A percentile compares a stretch with the other conserved stretches of the same genome.
Conservation (phyloP, 2,329 filamentous ascomycete species). For the Escovopsis sp. region DNA sequence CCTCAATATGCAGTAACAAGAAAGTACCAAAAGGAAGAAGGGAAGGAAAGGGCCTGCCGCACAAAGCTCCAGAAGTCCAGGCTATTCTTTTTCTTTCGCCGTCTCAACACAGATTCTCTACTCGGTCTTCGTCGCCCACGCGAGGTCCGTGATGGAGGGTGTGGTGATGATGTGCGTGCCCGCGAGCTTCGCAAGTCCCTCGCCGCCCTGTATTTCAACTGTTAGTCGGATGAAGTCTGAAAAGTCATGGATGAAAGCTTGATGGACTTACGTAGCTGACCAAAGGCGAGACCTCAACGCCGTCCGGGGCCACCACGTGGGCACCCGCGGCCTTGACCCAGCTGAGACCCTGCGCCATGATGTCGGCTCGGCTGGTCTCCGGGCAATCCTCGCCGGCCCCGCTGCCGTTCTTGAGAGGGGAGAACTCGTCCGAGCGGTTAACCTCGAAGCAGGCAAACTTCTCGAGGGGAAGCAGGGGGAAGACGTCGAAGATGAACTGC, state of each 20-base stretch:
- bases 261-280: conserved; percentile 75
- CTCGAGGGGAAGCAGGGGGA: conserved; percentile 69
- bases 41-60: not conserved
- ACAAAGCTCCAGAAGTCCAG: not conserved
- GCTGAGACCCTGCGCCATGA: conserved; percentile 75
- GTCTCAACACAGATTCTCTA: too few relatives aligned
- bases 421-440: conserved; percentile 94
- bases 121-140: conserved; percentile 14
- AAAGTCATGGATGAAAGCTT: too few relatives aligned
- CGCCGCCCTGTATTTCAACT: conserved; percentile 35
- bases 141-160: conserved; percentile 34
- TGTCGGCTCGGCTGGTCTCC: conserved; percentile 81
- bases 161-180: conserved; percentile 38
- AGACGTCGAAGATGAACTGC: conserved; percentile 98
- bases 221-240: not conserved
- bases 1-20: not conserved
- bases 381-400: conserved; percentile 86
- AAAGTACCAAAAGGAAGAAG: not conserved
- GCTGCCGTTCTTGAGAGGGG: conserved; percentile 78
- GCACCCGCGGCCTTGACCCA: conserved; percentile 74
- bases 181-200: conserved; percentile 42
- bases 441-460: conserved; percentile 96
- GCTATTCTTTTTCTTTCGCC: not conserved
- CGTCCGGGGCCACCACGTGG: conserved; percentile 50
- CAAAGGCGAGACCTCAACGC: conserved; percentile 81